Conservation (phyloP, 2,329 filamentous ascomycete genomes). For the Hypoxylon sp. region DNA sequence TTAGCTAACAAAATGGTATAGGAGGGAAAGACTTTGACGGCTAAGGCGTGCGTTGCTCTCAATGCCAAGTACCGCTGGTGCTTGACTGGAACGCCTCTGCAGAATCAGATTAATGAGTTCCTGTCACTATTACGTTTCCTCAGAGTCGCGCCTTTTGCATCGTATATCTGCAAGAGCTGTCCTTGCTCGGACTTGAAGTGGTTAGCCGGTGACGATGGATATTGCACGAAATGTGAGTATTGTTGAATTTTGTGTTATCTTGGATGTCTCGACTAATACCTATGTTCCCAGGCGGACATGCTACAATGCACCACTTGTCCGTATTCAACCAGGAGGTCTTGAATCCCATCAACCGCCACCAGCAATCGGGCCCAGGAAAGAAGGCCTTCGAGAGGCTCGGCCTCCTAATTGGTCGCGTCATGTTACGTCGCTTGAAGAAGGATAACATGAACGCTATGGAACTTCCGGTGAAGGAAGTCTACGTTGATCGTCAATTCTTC, state of each 20-base stretch:
- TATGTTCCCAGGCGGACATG: constrained; percentile 40
- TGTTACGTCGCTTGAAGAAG: constrained; percentile 93
- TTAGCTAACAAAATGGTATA: constrained; percentile 47
- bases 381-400: constrained; percentile 83
- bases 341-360: constrained; percentile 77
- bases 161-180: constrained; percentile 93
- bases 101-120: constrained; percentile 97
- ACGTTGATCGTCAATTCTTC: constrained; percentile 94
- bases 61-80: constrained; percentile 94
- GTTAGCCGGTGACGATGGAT: constrained; percentile 75
- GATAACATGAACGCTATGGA: constrained; percentile 96
- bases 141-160: constrained; percentile 86
- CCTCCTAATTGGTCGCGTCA: constrained; percentile 89
- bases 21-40: constrained; percentile 86
- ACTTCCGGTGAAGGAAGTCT: constrained; percentile 91
- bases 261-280: constrained; percentile 31
- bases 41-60: constrained; percentile 92
- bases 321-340: constrained; percentile 95
- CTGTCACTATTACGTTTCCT: constrained; percentile 95
- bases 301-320: constrained; percentile 67
- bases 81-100: constrained; percentile 90
- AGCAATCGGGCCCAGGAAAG: constrained; percentile 67
- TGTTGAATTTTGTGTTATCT: constrained; percentile 3
- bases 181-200: constrained; percentile 84
- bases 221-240: constrained; percentile 75